Percentiles rank a stretch among this genome's conserved stretches.
Conservation (phyloP, 805 yeast genomes). For the Ogataea methylovora region DNA sequence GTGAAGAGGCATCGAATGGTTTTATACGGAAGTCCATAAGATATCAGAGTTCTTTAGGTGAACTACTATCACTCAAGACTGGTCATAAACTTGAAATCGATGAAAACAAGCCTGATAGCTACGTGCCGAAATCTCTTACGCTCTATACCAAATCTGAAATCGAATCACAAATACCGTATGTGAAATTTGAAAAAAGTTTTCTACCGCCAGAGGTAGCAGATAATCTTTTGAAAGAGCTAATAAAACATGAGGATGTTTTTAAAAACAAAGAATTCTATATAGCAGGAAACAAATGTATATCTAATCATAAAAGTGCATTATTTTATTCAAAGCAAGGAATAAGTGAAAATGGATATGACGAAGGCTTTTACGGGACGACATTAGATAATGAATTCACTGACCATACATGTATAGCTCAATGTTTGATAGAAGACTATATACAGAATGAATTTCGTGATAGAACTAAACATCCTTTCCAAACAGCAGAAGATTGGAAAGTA, state of each 20-base stretch:
- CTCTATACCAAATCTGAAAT: slow-evolving; percentile 48
- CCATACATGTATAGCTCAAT: slow-evolving; percentile 32
- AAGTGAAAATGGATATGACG: slow-evolving; percentile 5
- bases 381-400: slow-evolving; percentile 26
- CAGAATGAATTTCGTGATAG: slow-evolving; percentile 24
- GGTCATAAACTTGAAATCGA: neutral
- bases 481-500: slow-evolving; percentile 37
- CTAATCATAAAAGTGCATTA: slow-evolving; percentile 45
- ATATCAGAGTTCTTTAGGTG: neutral
- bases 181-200: slow-evolving; percentile 41
- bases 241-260: slow-evolving; percentile 34
- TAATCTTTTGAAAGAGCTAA: slow-evolving; percentile 31
- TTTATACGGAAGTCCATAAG: neutral
- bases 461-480: slow-evolving; percentile 30
- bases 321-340: slow-evolving; percentile 19
- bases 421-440: slow-evolving; percentile 32
- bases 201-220: slow-evolving; percentile 46
- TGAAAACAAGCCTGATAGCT: neutral
- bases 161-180: slow-evolving; percentile 40
- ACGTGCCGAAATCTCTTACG: slow-evolving; percentile 2
- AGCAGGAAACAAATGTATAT: slow-evolving; percentile 52
- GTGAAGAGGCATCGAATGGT: neutral
- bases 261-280: slow-evolving; percentile 43
- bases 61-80: neutral
- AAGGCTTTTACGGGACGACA: slow-evolving; percentile 10